A percentile compares a stretch with the other conserved stretches of the same genome.
Conservation (phyloP, 2,329 filamentous ascomycete genomes). For the Cercospora berteroae region DNA sequence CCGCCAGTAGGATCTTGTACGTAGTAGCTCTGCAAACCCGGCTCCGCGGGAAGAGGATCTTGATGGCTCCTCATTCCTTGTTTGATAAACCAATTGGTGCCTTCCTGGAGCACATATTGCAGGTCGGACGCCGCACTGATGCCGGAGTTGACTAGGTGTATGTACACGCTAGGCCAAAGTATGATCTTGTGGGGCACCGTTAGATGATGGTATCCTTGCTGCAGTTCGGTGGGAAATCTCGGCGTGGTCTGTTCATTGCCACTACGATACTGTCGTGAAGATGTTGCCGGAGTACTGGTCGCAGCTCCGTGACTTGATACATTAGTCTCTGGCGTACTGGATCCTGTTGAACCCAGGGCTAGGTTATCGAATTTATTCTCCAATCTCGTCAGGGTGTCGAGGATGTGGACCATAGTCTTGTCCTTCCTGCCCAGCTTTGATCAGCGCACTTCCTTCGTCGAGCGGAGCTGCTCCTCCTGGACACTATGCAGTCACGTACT, state of each 20-base stretch:
- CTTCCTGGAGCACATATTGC: slow-evolving; percentile 40
- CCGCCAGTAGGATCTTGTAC: slow-evolving; percentile 18
- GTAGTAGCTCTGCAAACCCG: slow-evolving; percentile 28
- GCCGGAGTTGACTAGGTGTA: slow-evolving; percentile 39
- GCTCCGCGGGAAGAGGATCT: slow-evolving; percentile 32
- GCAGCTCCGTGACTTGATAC: slow-evolving; percentile 12
- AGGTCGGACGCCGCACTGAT: slow-evolving; percentile 37
- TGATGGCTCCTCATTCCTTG: slow-evolving; percentile 38
- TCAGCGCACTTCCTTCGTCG: neutral
- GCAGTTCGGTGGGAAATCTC: slow-evolving; percentile 23
- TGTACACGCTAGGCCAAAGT: slow-evolving; percentile 45
- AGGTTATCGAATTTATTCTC: slow-evolving; percentile 56
- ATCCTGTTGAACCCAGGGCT: slow-evolving; percentile 19
- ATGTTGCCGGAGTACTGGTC: slow-evolving; percentile 13
- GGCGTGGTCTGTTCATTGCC: slow-evolving; percentile 12
- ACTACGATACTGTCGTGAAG: slow-evolving; percentile 11
- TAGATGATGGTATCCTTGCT: slow-evolving; percentile 33
- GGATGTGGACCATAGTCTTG: slow-evolving; percentile 61
- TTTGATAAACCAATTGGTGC: slow-evolving; percentile 42
- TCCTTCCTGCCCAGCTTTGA: slow-evolving; percentile 53
- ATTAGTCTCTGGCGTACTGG: slow-evolving; percentile 23
- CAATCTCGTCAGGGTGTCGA: slow-evolving; percentile 55
- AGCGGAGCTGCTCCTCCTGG: neutral
- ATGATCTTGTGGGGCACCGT: slow-evolving; percentile 54
- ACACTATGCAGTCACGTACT: slow-evolving; percentile 48